Conservation (phyloP, 148 eudicot species). For the Rhododendron mucronatum region DNA sequence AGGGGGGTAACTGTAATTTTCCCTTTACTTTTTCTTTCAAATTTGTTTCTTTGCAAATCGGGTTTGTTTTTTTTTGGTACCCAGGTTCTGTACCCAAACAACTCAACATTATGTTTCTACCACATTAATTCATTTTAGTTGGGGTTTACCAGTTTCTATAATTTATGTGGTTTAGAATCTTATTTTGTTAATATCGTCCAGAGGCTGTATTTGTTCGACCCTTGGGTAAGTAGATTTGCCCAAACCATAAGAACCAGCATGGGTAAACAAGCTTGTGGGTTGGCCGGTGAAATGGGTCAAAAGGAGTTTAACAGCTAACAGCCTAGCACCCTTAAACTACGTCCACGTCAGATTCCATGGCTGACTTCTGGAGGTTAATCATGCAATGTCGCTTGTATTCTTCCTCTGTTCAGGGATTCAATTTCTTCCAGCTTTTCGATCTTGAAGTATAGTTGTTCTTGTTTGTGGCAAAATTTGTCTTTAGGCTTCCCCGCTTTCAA, state of each 20-base stretch:
- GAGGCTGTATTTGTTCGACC: background rate
- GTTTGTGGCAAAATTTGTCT: background rate
- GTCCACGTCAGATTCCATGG: background rate
- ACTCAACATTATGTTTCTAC: background rate
- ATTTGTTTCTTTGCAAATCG: background rate
- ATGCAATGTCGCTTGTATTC: background rate
- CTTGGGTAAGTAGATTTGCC: background rate
- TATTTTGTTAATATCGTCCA: background rate
- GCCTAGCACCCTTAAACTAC: background rate
- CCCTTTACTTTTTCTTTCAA: background rate
- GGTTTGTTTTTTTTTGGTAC: background rate
- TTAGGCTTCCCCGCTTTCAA: conserved; percentile 32
- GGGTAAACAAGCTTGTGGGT: background rate
- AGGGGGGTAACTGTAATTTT: too few species aligned
- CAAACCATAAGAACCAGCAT: background rate
- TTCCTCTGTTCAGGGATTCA: background rate
- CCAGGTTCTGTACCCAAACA: background rate
- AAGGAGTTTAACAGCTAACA: background rate
- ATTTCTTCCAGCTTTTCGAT: background rate
- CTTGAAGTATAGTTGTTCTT: background rate
- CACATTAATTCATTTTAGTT: background rate
- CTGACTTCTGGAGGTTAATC: background rate
- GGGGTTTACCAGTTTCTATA: background rate
- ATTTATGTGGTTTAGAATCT: background rate
- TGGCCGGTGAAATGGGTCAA: background rate